A percentile compares a stretch with the other conserved stretches of the same genome.
Conservation (phyloP, 768 basidiomycete species). For the Chiua virens region DNA sequence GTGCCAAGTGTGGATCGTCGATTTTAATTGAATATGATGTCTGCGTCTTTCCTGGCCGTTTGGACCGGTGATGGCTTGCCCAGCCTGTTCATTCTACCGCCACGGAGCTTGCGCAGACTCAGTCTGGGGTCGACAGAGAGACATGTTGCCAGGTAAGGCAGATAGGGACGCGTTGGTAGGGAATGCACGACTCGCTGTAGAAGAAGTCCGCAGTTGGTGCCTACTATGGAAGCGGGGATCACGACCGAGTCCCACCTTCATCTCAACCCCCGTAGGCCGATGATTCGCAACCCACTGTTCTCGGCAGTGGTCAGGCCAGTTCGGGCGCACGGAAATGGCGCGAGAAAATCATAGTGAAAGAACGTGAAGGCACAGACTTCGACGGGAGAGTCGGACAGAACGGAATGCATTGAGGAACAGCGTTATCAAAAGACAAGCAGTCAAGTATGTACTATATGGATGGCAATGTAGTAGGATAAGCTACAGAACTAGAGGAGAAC, state of each 20-base stretch:
- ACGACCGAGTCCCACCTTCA: conserved; percentile 3
- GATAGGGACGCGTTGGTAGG: neutral
- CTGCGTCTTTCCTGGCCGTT: conserved; percentile 2
- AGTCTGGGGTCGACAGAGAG: no score
- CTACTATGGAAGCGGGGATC: conserved; percentile 1
- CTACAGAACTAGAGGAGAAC: conserved; percentile 14
- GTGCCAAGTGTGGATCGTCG: neutral
- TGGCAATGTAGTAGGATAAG: conserved; percentile 9
- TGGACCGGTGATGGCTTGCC: neutral
- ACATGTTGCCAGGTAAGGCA: no score
- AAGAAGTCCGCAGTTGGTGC: neutral
- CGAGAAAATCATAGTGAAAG: neutral
- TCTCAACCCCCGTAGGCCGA: neutral
- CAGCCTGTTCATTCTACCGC: neutral
- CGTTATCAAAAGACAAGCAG: neutral
- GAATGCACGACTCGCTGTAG: conserved; percentile 1
- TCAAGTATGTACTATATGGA: neutral
- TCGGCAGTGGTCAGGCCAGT: neutral
- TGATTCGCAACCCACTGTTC: conserved; percentile 9
- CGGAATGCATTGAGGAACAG: neutral
- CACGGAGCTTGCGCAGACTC: no score
- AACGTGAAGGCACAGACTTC: no score
- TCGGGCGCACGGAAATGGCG: neutral
- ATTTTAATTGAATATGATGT: neutral
- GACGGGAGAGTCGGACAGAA: no score